A percentile compares a stretch with the other conserved stretches of the same genome.
Conservation (phyloP, 768 basidiomycete species). For the Tricholoma sp. region DNA sequence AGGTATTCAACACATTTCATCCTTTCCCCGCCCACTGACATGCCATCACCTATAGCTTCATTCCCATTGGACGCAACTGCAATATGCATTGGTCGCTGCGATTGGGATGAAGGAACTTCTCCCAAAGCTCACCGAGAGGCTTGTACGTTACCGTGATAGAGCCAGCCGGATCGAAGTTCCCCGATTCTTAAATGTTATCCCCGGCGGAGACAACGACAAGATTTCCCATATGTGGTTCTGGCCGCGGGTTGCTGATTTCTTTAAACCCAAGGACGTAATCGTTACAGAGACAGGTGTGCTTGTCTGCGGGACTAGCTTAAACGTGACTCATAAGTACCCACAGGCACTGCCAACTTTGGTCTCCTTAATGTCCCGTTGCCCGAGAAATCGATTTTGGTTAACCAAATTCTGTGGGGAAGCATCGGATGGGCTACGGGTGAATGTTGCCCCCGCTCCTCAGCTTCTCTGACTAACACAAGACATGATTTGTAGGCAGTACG, state of each 20-base stretch:
- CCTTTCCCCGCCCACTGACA: neutral
- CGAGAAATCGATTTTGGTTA: constrained; percentile 55
- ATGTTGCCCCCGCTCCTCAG: constrained; percentile 5
- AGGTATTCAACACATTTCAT: constrained; percentile 33
- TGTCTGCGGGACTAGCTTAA: neutral
- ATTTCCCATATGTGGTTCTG: constrained; percentile 84
- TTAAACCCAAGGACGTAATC: constrained; percentile 68
- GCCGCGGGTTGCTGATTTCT: constrained; percentile 73
- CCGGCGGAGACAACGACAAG: constrained; percentile 40
- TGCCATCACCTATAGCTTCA: constrained; percentile 48
- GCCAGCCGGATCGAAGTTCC: constrained; percentile 45
- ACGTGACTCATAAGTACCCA: neutral
- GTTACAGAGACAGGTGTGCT: constrained; percentile 77
- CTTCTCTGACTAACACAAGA: neutral
- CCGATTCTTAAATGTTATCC: constrained; percentile 36
- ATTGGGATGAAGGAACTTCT: constrained; percentile 78
- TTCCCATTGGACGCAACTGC: constrained; percentile 64
- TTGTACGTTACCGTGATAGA: constrained; percentile 34
- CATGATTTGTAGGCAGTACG: constrained; percentile 39
- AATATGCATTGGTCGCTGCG: constrained; percentile 55
- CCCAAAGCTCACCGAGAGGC: constrained; percentile 58
- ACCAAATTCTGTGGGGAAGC: constrained; percentile 85
- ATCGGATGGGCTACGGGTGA: constrained; percentile 87
- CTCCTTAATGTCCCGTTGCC: constrained; percentile 79
- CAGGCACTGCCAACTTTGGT: constrained; percentile 78